Base-by-base conservation (phyloP, 768 basidiomycete genomes). In the Phlegmacium glaucopus region DNA sequence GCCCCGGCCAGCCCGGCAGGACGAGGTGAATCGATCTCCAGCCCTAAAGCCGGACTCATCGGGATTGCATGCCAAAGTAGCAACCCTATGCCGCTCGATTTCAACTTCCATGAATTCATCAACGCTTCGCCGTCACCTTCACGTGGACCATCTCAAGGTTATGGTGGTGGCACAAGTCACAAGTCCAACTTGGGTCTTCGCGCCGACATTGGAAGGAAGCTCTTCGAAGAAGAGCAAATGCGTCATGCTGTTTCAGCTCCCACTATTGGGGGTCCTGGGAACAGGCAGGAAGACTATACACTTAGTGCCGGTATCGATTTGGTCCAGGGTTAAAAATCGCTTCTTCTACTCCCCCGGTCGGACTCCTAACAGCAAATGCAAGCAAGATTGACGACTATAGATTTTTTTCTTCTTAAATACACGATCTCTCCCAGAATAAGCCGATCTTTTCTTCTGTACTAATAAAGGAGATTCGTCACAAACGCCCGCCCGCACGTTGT, bases 61-160 rank as follows among this genome's bases (percentile, higher is more conserved):
- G 51, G 53, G 44, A 39, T 55, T 49, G 25, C 49, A 38, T 39
- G 51, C 47, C 52, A 53, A 44, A 54, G 48, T 38, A 47, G 52
- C 22, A 65, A 52, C 39, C 61, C 63, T 30, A 62, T 54, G 51
- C 30, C 64, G 53, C 55, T 65, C 56, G 64, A 77, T 12, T 86
- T 88, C 65, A 83, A 86, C 61, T 70, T 86, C 49, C 77, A 76
- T 53, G 86, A 88, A 48, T 89, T 80, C 60, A 79, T 87, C 59
- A 81, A 88, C 54, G 82, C 82, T 30, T 87, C 85, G 18, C 84
- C 84, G 11, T 82, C 83, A 3, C 81, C 83, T 5, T 69, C 74
- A 10, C 63, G 73, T 12, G 67, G 64, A 11, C 48, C 60, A 6
- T 50, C 50, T 39, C 54, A 61, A 44, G 39, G 45, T n/a, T 26